phyloP scores from a whole-genome alignment of 2,329 filamentous ascomycete genomes.

The Podosphaera xanthii region DNA sequence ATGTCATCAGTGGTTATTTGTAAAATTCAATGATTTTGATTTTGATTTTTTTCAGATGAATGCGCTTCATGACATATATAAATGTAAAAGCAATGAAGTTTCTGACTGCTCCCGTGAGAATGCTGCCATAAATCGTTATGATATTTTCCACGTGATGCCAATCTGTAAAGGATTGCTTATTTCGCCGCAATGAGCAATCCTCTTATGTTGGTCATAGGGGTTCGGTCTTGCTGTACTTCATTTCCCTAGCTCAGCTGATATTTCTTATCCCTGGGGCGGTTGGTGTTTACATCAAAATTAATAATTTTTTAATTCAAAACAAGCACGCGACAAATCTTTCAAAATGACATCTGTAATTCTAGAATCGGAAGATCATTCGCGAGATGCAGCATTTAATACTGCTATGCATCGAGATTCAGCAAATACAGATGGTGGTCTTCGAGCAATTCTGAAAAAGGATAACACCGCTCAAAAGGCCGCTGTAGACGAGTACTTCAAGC shows the following conservation, averaged over 20 bases:
- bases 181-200: no score
- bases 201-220: no score
- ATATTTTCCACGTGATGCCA: no score
- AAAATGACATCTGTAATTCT: slow-evolving; percentile 23
- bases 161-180: no score
- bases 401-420: slow-evolving; percentile 57
- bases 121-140: no score
- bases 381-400: slow-evolving; percentile 81
- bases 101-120: no score
- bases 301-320: background rate
- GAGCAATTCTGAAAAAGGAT: slow-evolving; percentile 73
- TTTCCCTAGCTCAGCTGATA: background rate
- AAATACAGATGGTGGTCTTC: slow-evolving; percentile 46
- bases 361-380: slow-evolving; percentile 60
- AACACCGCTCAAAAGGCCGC: slow-evolving; percentile 55
- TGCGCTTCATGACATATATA: no score
- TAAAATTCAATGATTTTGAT: no score
- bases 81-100: no score
- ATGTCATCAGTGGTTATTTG: no score
- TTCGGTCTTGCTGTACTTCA: no score
- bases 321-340: background rate
- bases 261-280: background rate
- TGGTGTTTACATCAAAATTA: background rate
- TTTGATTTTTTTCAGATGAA: no score
- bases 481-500: slow-evolving; percentile 87